These are phyloP conservation scores for Neurospora sp. DNA, from an alignment of 2,329 filamentous ascomycete genomes.

Conservation along the genomic window DNA sequence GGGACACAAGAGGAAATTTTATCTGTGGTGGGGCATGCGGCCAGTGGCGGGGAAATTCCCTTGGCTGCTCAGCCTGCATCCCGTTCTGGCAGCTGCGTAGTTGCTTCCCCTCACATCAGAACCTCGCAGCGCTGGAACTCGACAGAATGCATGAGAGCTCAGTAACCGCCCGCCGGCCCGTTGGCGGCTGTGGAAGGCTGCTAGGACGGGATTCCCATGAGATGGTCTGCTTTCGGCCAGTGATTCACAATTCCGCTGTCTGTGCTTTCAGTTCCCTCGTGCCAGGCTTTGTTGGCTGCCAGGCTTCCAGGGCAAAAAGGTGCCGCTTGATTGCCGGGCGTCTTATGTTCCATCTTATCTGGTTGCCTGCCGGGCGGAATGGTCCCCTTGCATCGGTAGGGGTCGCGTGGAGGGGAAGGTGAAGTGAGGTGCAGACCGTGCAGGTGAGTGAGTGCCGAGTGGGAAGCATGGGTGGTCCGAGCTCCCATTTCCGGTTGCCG, in stretches of 20 bases:
- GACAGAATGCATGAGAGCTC: not conserved
- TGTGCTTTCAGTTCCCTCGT: not conserved
- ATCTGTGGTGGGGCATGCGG: constrained; percentile 15
- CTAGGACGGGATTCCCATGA: not conserved
- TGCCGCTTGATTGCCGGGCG: not conserved
- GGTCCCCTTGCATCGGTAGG: not conserved
- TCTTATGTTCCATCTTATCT: not conserved
- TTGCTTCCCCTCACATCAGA: not conserved
- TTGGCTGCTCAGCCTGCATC: constrained; percentile 3
- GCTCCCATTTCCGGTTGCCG: not conserved
- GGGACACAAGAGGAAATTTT: constrained; percentile 14
- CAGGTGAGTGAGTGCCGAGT: not conserved
- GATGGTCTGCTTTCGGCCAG: not conserved
- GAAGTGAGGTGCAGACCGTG: not conserved
- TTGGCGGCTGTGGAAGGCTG: not conserved
- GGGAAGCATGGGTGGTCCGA: not conserved
- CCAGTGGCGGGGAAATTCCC: constrained; percentile 7
- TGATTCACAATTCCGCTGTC: not conserved
- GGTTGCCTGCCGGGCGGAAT: not conserved
- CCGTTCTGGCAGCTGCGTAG: constrained; percentile 2
- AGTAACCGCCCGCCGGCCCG: not conserved
- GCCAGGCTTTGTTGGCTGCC: not conserved
- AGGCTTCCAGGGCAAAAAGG: not conserved
- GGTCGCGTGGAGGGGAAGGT: not conserved
- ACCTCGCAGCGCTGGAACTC: not conserved